phyloP scores from a whole-genome alignment of 2,329 filamentous ascomycete genomes.

The Xylariaceae sp. region DNA sequence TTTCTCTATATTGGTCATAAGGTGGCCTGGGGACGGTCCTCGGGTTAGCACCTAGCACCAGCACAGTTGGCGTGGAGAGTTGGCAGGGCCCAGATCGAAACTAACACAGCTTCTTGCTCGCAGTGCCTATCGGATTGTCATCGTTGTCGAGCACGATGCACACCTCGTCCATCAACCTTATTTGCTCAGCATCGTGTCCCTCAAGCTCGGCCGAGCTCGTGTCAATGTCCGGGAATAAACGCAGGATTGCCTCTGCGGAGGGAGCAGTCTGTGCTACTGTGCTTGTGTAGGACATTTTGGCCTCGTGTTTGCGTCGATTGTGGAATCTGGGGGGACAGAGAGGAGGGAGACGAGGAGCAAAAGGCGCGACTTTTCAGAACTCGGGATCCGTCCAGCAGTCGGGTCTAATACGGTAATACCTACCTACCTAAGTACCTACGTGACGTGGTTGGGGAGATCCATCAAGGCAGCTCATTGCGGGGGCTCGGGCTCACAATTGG shows the following conservation, averaged over 20 bases:
- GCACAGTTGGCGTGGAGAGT: neutral
- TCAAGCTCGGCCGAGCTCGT: constrained; percentile 69
- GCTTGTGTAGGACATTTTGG: constrained; percentile 36
- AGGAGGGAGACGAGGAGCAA: constrained; percentile 6
- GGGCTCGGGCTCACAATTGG: no score
- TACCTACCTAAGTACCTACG: no score
- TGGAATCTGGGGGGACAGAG: constrained; percentile 7
- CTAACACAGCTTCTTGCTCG: constrained; percentile 96
- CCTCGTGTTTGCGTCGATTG: constrained; percentile 6
- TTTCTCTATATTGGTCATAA: constrained; percentile 98
- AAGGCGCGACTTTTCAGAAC: neutral
- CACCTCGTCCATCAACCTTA: constrained; percentile 96
- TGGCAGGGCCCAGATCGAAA: neutral
- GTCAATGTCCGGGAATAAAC: constrained; percentile 81
- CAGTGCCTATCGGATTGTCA: constrained; percentile 88
- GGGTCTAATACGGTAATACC: no score
- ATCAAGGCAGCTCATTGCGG: no score
- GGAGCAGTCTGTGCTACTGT: constrained; percentile 49
- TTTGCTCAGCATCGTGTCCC: constrained; percentile 96
- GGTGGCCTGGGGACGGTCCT: constrained; percentile 62
- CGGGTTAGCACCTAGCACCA: constrained; percentile 14
- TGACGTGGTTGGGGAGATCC: no score
- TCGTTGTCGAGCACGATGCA: constrained; percentile 95
- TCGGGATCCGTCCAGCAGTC: no score
- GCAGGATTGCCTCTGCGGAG: constrained; percentile 80